phyloP scores from a whole-genome alignment of 331 rosid species.

The Rhamnella rubrinervis region DNA sequence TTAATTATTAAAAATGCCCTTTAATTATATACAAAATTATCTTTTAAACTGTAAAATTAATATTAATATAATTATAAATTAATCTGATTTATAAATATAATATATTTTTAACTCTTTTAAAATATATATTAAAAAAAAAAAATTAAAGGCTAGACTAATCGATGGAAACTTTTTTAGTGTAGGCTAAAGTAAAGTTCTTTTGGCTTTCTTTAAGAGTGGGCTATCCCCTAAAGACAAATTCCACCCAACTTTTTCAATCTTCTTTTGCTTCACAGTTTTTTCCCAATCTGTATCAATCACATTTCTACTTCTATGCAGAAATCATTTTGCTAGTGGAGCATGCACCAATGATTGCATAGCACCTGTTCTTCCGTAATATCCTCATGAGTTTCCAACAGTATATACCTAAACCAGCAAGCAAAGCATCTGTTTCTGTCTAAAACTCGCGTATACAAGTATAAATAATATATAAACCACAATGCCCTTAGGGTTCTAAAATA shows the following conservation, averaged over 20 bases:
- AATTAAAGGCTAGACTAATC: not conserved
- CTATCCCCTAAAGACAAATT: slow-evolving; percentile 32
- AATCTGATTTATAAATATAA: no score
- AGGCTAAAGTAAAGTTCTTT: slow-evolving; percentile 18
- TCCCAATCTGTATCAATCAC: not conserved
- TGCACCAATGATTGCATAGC: not conserved
- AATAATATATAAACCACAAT: not conserved
- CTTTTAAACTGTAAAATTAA: no score
- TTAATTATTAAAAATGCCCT: no score
- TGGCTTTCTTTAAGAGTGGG: slow-evolving; percentile 32
- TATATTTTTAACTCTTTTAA: no score
- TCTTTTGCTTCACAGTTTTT: slow-evolving; percentile 10
- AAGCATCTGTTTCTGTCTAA: slow-evolving; percentile 29
- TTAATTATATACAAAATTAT: no score
- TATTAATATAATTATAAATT: no score
- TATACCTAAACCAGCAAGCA: slow-evolving; percentile 30
- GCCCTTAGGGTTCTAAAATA: not conserved
- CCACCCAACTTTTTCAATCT: slow-evolving; percentile 12
- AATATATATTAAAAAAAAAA: no score
- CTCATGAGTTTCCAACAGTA: slow-evolving; percentile 4
- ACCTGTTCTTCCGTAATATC: not conserved
- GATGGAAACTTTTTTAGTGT: slow-evolving; percentile 12
- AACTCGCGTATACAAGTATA: not conserved
- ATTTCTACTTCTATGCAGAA: not conserved
- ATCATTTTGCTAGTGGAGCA: not conserved